phyloP scores from a whole-genome alignment of 495 filamentous ascomycete species.

The Penicillium taxi region DNA sequence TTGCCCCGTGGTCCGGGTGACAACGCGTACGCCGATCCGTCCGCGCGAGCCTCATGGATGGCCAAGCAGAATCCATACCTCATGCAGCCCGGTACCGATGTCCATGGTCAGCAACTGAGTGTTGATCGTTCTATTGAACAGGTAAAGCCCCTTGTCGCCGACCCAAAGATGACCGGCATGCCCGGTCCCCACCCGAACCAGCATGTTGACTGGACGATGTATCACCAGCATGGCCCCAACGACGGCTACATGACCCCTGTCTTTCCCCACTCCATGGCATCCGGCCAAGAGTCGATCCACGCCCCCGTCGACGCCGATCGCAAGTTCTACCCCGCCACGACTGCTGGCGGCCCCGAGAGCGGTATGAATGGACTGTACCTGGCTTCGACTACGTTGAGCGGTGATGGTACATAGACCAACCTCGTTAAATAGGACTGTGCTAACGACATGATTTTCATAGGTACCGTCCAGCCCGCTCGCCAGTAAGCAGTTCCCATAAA shows the following conservation, averaged over 20 bases:
- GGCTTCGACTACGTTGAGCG: constrained; percentile 39
- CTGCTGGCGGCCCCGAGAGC: constrained; percentile 33
- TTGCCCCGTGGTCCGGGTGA: constrained; percentile 38
- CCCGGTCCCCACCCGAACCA: constrained; percentile 35
- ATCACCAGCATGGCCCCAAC: constrained; percentile 62
- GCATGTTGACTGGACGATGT: constrained; percentile 59
- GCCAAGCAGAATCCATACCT: constrained; percentile 44
- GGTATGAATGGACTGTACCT: constrained; percentile 43
- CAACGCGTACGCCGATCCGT: constrained; percentile 32
- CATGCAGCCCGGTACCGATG: constrained; percentile 36
- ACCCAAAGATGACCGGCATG: constrained; percentile 39
- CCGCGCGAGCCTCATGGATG: constrained; percentile 39
- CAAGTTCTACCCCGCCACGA: constrained; percentile 40
- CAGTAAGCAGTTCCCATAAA: constrained; percentile 28
- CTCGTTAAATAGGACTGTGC: no score
- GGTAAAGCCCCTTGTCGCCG: constrained; percentile 41
- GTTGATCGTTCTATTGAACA: constrained; percentile 44
- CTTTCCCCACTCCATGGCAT: constrained; percentile 47
- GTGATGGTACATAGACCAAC: constrained; percentile 45
- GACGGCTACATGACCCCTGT: constrained; percentile 53
- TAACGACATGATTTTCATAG: no score
- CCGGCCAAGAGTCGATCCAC: constrained; percentile 40
- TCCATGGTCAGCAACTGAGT: constrained; percentile 38
- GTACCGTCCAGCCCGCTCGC: constrained; percentile 39
- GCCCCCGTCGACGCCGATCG: constrained; percentile 39